Evolutionary conservation across 495 filamentous ascomycete species (phyloP).

Genomic region (Tuber umbilicatum): DNA sequence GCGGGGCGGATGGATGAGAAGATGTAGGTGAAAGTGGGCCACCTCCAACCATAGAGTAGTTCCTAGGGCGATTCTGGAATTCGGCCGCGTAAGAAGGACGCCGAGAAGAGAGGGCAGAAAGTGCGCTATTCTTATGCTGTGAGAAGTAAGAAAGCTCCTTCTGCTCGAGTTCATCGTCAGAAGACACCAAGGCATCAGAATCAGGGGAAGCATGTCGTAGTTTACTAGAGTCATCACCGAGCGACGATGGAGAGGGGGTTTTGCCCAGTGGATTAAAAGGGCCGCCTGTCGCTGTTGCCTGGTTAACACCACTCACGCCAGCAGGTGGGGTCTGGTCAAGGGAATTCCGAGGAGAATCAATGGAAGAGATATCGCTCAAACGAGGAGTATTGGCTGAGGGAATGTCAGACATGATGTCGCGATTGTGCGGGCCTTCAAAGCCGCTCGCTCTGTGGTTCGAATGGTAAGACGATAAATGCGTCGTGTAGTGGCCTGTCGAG

Average conservation of each 20-base stretch:
- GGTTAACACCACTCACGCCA: conserved; percentile 23
- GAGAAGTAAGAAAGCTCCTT: conserved; percentile 46
- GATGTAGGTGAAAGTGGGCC: conserved; percentile 65
- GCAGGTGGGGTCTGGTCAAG: conserved; percentile 34
- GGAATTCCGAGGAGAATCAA: conserved; percentile 37
- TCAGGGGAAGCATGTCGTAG: conserved; percentile 78
- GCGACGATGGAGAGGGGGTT: conserved; percentile 48
- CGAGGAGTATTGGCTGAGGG: conserved; percentile 39
- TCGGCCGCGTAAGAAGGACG: conserved; percentile 55
- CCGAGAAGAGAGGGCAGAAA: conserved; percentile 48
- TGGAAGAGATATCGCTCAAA: conserved; percentile 38
- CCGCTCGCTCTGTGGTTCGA: conserved; percentile 18
- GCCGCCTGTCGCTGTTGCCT: conserved; percentile 22
- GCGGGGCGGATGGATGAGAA: conserved; percentile 68
- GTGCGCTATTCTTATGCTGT: conserved; percentile 44
- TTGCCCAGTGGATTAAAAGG: conserved; percentile 35
- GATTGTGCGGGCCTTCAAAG: conserved; percentile 25
- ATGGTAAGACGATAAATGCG: conserved; percentile 24
- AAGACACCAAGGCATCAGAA: conserved; percentile 85
- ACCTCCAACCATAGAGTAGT: conserved; percentile 51
- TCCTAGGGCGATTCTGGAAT: conserved; percentile 57
- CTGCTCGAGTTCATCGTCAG: conserved; percentile 74
- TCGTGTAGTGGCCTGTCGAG: conserved; percentile 26
- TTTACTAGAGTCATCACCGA: conserved; percentile 63
- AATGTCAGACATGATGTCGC: conserved; percentile 40